phyloP scores from a whole-genome alignment of 805 yeast species.

The Candida ovalis region DNA sequence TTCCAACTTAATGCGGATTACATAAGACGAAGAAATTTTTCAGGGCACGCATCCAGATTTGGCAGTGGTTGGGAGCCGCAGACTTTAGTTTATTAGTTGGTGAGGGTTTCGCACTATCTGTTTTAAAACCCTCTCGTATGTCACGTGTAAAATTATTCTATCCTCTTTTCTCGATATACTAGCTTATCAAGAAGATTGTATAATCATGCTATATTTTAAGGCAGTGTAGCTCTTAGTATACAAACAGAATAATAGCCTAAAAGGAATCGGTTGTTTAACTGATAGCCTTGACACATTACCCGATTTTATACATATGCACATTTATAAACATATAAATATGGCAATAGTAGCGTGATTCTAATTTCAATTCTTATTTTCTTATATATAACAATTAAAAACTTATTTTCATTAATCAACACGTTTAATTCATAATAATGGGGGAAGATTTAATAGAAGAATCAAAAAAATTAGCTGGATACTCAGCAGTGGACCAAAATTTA shows the following conservation, averaged over 20 bases:
- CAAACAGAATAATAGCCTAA: background rate
- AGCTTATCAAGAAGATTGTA: too few species aligned
- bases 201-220: background rate
- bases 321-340: background rate
- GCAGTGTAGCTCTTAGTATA: background rate
- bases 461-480: constrained; percentile 82
- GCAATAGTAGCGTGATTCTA: background rate
- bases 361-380: background rate
- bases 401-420: background rate
- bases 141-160: background rate
- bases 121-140: background rate
- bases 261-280: background rate
- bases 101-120: background rate
- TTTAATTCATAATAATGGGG: background rate
- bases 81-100: background rate
- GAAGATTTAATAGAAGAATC: constrained; percentile 60
- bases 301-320: background rate
- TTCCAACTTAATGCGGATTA: background rate
- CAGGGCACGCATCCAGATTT: background rate
- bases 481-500: constrained; percentile 86
- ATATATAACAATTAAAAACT: too few species aligned
- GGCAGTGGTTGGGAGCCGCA: too few species aligned
- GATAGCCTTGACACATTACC: background rate
- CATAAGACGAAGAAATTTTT: background rate
- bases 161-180: background rate